A percentile compares a stretch with the other conserved stretches of the same genome.
These are phyloP conservation scores for Singerocomus rubriflavus DNA, from an alignment of 1,284 basidiomycete species.

Conservation along the genomic window DNA sequence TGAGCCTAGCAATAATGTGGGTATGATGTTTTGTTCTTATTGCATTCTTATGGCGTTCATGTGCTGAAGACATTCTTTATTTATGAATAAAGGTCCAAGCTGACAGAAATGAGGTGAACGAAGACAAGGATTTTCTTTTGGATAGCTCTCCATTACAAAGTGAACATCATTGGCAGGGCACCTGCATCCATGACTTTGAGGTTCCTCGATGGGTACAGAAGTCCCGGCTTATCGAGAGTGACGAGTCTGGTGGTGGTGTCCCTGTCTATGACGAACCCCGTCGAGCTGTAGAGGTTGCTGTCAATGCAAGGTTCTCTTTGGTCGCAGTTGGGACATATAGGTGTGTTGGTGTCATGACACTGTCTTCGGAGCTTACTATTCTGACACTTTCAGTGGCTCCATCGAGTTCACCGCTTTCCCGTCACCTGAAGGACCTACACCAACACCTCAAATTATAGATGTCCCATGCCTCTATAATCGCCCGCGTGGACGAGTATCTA, in stretches of 20 bases:
- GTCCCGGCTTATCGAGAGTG: conserved; percentile 51
- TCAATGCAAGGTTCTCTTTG: conserved; percentile 85
- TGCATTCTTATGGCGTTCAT: neutral
- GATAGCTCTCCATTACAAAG: conserved; percentile 18
- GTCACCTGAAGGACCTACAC: conserved; percentile 50
- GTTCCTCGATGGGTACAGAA: conserved; percentile 75
- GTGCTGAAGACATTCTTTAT: conserved; percentile 1
- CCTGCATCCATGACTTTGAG: conserved; percentile 65
- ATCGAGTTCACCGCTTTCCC: conserved; percentile 65
- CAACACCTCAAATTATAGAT: conserved; percentile 53
- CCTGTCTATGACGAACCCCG: conserved; percentile 60
- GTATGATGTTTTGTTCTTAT: neutral
- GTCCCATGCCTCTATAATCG: conserved; percentile 56
- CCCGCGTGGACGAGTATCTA: conserved; percentile 68
- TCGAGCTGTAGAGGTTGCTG: conserved; percentile 59
- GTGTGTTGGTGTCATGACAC: conserved; percentile 35
- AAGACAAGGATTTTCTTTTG: conserved; percentile 5
- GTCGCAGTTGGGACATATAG: conserved; percentile 78
- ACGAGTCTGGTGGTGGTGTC: conserved; percentile 30
- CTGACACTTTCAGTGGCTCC: conserved; percentile 44
- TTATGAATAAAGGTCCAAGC: conserved; percentile 12
- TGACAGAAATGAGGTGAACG: conserved; percentile 2
- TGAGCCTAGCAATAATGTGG: conserved; percentile 15
- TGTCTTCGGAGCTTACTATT: conserved; percentile 1
- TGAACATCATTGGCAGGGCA: conserved; percentile 56